phyloP scores from a whole-genome alignment of 768 basidiomycete species.

The Pleurotus tuoliensis region DNA sequence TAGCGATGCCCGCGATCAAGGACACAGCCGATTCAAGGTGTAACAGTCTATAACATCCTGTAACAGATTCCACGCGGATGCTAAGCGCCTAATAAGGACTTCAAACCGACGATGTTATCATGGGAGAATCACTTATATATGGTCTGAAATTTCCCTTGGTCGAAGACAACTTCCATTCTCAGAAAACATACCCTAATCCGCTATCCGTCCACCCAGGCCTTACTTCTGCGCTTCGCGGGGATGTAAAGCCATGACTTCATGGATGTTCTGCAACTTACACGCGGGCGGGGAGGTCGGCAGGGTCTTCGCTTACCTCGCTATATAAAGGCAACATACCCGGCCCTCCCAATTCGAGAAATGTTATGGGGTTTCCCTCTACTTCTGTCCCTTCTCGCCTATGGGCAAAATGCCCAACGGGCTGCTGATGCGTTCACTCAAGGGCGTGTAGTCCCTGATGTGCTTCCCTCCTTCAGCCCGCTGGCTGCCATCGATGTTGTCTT shows the following conservation, averaged over 20 bases:
- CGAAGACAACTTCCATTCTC: too few species aligned
- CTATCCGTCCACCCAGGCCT: too few species aligned
- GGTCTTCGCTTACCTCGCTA: too few species aligned
- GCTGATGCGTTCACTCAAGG: slow-evolving; percentile 30
- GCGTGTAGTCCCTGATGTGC: slow-evolving; percentile 36
- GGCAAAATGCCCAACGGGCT: slow-evolving; percentile 14
- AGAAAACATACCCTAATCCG: too few species aligned
- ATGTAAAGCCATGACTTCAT: not conserved
- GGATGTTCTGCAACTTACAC: not conserved
- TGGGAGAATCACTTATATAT: too few species aligned
- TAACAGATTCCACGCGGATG: too few species aligned
- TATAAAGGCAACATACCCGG: not conserved
- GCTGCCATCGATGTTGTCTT: slow-evolving; percentile 34
- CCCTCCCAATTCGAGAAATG: not conserved
- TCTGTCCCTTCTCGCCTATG: slow-evolving; percentile 11
- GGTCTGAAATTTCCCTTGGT: too few species aligned
- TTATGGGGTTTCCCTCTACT: slow-evolving; percentile 7
- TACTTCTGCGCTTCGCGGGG: not conserved
- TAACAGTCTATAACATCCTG: too few species aligned
- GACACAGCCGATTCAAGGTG: too few species aligned
- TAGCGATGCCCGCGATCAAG: not conserved
- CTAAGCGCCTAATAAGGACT: too few species aligned
- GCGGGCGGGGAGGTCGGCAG: too few species aligned
- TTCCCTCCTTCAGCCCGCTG: slow-evolving; percentile 34
- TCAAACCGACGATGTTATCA: too few species aligned